Conservation (phyloP, 2,329 filamentous ascomycete genomes). For the Sclerotinia glacialis region DNA sequence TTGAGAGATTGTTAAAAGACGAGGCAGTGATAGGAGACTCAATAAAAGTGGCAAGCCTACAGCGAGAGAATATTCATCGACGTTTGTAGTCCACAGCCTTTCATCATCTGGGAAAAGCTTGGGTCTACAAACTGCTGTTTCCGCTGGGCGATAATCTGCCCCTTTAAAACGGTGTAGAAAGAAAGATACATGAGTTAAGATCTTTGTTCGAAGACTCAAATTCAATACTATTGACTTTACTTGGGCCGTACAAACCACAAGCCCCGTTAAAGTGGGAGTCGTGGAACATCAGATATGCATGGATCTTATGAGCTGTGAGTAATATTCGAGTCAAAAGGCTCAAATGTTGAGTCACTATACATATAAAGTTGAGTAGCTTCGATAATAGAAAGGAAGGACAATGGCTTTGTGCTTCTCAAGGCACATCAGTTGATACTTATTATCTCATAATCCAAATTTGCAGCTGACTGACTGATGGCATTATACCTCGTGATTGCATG, state of each 20-base stretch:
- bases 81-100: neutral
- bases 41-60: neutral
- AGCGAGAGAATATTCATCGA: too few relatives aligned
- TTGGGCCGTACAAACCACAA: neutral
- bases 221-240: neutral
- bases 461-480: neutral
- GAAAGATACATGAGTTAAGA: neutral
- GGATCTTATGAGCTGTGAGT: slow-evolving; percentile 12
- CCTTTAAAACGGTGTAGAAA: neutral
- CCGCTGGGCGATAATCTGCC: neutral
- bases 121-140: neutral
- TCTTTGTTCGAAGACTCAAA: neutral
- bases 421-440: neutral
- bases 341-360: neutral
- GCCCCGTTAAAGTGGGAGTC: neutral
- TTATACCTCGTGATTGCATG: neutral
- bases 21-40: neutral
- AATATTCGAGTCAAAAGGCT: neutral
- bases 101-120: neutral
- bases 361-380: neutral
- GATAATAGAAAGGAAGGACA: neutral
- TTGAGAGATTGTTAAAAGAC: neutral
- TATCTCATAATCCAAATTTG: neutral
- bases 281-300: neutral
- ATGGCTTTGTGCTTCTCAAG: neutral